Base-by-base conservation (phyloP, 2,329 filamentous ascomycete species). In the Chrysoporthe deuterocubensis region DNA sequence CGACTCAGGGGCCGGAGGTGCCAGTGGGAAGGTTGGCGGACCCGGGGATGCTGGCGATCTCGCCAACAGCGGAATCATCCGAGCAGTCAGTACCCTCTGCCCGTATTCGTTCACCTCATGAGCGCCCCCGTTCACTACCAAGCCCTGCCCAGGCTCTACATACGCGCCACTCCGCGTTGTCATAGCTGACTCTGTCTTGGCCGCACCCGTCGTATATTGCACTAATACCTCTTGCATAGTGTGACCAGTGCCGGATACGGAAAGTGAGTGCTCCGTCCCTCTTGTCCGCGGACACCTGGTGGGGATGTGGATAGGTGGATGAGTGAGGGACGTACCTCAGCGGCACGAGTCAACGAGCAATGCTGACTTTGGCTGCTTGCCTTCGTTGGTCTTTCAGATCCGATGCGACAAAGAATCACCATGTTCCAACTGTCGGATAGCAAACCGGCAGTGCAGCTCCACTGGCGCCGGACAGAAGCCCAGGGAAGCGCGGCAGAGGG, bases 381-480 rank as follows among this genome's bases (percentile, higher is more conserved):
- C 46, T 42, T 37, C 7, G 8, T 54, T 37, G n/a, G 57, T 40
- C 52, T 71, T 13, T n/a, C 44, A 88, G 86, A 86, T 88, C 67
- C 84, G 85, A 59, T 88, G 86, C 73, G 85, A 88, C 73, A 87
- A 86, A 75, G 83, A 85, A 52, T 82, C 81, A 70, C 86, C 86
- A 37, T 88, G 86, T 74, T 84, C 85, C 64, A 88, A 87, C 72
- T 88, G 86, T 72, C 81, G 83, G 44, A 85, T 81, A 34, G 83
- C 85, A 40, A 83, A 82, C 70, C 80, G 85, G 9, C 73, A 79
- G 14, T 88, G 86, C 73, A 86, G 83, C 67, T 87, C 84, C 4
- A 86, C 84, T 0, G 85, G 85, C 3, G 77, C 80, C 14, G 83
- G 83, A 8, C 85, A 87, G 72, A 82, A 84, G 68, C 83, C 84